phyloP scores from a whole-genome alignment of 371 early-diverging fungal species.

The Mucor circinelloides region DNA sequence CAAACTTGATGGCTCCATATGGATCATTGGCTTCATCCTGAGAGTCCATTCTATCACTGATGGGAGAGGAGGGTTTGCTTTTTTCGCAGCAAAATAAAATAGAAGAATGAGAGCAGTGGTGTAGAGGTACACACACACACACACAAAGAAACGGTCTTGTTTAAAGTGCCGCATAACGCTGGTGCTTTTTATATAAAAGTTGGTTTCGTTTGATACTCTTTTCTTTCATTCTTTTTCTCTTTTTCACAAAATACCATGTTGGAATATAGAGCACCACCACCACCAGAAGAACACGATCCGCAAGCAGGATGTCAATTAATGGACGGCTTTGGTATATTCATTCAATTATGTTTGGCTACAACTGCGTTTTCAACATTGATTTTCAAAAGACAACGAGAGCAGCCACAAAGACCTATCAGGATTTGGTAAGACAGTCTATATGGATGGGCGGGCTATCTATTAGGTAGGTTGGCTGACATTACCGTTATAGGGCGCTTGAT shows the following conservation, averaged over 20 bases:
- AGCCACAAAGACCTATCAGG: conserved; percentile 61
- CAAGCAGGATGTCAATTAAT: conserved; percentile 57
- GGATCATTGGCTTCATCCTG: conserved; percentile 32
- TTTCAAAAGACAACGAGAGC: conserved; percentile 61
- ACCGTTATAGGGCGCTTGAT: conserved; percentile 69
- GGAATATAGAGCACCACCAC: conserved; percentile 13
- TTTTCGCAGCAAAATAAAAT: background rate
- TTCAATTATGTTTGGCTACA: conserved; percentile 63
- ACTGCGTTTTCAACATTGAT: conserved; percentile 67
- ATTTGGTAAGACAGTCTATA: conserved; percentile 68
- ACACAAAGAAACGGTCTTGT: background rate
- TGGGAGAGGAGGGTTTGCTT: no score
- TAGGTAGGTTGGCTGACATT: no score
- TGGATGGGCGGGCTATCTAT: no score
- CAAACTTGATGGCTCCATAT: conserved; percentile 59
- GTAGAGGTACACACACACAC: no score
- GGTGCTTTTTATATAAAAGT: background rate
- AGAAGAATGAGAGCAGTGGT: background rate
- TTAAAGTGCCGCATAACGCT: background rate
- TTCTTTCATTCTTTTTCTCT: conserved; percentile 1
- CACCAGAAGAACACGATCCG: conserved; percentile 22
- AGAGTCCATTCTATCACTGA: background rate
- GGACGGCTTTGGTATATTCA: conserved; percentile 66
- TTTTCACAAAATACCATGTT: conserved; percentile 2
- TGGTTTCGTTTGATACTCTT: background rate